Percentiles rank a stretch among this genome's conserved stretches.
Conservation (phyloP, 2,329 filamentous ascomycete genomes). For the Lachnellula arida region DNA sequence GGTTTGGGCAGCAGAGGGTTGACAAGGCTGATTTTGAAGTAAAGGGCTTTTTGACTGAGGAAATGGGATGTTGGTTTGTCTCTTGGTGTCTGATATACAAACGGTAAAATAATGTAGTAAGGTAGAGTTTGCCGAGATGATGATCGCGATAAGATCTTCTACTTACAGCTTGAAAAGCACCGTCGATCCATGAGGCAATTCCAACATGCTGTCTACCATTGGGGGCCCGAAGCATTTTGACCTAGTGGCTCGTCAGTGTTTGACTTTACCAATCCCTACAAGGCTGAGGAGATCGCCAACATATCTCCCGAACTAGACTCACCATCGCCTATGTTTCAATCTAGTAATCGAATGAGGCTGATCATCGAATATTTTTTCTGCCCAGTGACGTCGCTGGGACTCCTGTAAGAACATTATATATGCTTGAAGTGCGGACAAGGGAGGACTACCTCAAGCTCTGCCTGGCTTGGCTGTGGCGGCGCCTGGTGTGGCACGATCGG, state of each 20-base stretch:
- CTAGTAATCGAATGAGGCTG: conserved; percentile 46
- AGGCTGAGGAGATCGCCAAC: conserved; percentile 13
- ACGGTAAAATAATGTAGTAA: background rate
- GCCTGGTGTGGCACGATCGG: conserved; percentile 17
- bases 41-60: no score
- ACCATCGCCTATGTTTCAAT: conserved; percentile 40
- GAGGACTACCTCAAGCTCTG: conserved; percentile 25
- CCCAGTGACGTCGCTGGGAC: conserved; percentile 51
- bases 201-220: conserved; percentile 39
- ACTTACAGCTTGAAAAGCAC: conserved; percentile 52
- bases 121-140: background rate
- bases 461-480: conserved; percentile 14
- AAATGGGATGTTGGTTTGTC: no score
- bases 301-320: conserved; percentile 16
- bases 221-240: conserved; percentile 45
- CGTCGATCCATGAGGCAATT: conserved; percentile 44
- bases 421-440: background rate
- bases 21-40: no score
- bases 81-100: no score
- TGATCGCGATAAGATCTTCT: no score
- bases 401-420: conserved; percentile 13
- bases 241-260: conserved; percentile 28
- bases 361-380: conserved; percentile 54
- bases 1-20: background rate
- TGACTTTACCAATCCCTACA: background rate